Evolutionary conservation across 257 asterid genomes (phyloP), one percentile per base, ranked within the genome.

Genomic region (Solanum megistacrolobum): DNA sequence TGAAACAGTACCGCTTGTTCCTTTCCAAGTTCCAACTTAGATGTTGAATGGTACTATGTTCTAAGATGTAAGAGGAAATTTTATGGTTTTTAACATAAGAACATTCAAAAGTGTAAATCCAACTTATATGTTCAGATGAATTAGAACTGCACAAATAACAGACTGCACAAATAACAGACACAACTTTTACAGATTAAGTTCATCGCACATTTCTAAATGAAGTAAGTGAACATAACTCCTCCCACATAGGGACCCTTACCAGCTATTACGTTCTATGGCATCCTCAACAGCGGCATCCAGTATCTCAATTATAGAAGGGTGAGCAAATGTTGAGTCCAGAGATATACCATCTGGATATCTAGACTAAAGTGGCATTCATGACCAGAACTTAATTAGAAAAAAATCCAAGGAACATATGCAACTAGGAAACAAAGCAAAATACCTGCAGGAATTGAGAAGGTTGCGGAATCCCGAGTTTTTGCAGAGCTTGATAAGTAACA

Each of bases 341-440:
- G 98, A 93, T 85, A 93, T 94, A 38, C 98, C 99, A 86, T 94
- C 99, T 75, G 99, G 96, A 89, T 97, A 96, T 92, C 99, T 96
- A 89, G 99, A 93, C 99, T 96, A 92, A 78, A 89, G 85, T 88
- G 86, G 86, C 84, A 87, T 46, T 43, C 91, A 93, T 65, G 38
- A 73, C 79, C 78, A 86, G 83, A 89, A 88, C 72, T 85, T 86
- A 89, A 78, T 92, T 23, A 87, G 74, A 48, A 82, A 20, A 55
- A 86, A 74, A 84, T 84, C 79, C 73, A 72, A 76, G 88, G 34
- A 86, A 82, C 38, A 27, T 20, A 88, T 10, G 73, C 75, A 84
- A 87, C 66, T 71, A 88, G 88, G 83, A 16, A 46, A 20, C 41
- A 48, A 84, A 82, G 27, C 27, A 86, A 89, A 88, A 86, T 93